A percentile compares a stretch with the other conserved stretches of the same genome.
Conservation (phyloP, 306 rosid species). For the Quillaja saponaria region DNA sequence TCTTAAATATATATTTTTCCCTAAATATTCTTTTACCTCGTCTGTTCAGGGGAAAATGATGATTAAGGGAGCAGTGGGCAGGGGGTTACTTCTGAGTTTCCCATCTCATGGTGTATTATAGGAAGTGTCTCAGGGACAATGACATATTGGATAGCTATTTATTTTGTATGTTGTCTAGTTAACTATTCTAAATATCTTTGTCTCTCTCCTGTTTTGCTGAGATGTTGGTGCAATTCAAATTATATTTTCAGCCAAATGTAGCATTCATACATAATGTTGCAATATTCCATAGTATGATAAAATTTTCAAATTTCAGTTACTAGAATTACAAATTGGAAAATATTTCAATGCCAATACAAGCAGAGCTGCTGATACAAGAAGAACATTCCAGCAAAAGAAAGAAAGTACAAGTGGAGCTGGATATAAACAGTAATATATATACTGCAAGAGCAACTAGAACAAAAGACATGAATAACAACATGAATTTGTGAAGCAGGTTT, state of each 20-base stretch:
- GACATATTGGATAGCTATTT: not conserved
- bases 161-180: not conserved
- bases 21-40: not conserved
- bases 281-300: too few species aligned
- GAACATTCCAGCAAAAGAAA: not conserved
- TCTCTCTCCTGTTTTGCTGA: not conserved
- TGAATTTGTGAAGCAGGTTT: too few species aligned
- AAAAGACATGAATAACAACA: not conserved
- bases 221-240: not conserved
- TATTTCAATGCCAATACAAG: too few species aligned
- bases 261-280: too few species aligned
- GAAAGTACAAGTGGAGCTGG: not conserved
- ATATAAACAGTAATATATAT: not conserved
- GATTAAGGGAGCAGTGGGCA: not conserved
- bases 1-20: not conserved
- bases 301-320: too few species aligned
- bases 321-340: too few species aligned
- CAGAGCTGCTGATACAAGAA: not conserved
- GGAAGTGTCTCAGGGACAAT: not conserved
- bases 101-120: not conserved
- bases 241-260: not conserved
- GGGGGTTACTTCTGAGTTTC: too few species aligned
- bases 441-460: not conserved
- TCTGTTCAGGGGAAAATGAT: constrained; percentile 53
- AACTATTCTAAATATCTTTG: not conserved